phyloP scores from a whole-genome alignment of 1,284 basidiomycete species.

The Amylostereum chailletii region DNA sequence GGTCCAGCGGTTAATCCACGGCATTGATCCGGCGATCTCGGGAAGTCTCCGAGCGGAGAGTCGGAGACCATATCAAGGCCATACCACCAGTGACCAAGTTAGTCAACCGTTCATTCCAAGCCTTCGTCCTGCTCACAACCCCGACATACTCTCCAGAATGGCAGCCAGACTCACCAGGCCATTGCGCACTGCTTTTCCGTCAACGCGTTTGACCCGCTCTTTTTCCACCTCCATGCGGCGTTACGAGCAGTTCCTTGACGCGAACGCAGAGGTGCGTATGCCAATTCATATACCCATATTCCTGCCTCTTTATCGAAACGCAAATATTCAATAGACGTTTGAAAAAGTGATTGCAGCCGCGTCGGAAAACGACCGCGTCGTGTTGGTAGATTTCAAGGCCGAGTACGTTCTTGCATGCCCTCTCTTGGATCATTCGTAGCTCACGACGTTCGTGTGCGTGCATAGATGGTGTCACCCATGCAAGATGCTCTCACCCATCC shows the following conservation, averaged over 20 bases:
- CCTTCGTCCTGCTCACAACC: no score
- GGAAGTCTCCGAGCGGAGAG: no score
- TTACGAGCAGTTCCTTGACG: constrained; percentile 25
- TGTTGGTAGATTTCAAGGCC: constrained; percentile 71
- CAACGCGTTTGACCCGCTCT: constrained; percentile 1
- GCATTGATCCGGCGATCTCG: no score
- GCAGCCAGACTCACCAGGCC: neutral
- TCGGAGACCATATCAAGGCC: no score
- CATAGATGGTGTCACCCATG: constrained; percentile 70
- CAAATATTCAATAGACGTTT: constrained; percentile 34
- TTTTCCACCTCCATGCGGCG: constrained; percentile 20
- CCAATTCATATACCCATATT: neutral
- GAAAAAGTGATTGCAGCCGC: constrained; percentile 26
- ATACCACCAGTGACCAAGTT: no score
- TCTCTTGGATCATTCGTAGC: neutral
- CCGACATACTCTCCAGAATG: no score
- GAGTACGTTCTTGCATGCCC: constrained; percentile 38
- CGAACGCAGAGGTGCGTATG: constrained; percentile 21
- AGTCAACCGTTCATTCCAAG: no score
- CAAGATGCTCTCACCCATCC: constrained; percentile 55
- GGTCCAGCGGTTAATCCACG: no score
- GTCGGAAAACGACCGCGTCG: constrained; percentile 37
- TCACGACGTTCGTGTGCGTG: neutral
- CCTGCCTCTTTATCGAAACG: neutral
- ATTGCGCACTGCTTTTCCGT: neutral